phyloP scores from a whole-genome alignment of 1,139 yeast genomes.

The Kodamaea ohmeri region DNA sequence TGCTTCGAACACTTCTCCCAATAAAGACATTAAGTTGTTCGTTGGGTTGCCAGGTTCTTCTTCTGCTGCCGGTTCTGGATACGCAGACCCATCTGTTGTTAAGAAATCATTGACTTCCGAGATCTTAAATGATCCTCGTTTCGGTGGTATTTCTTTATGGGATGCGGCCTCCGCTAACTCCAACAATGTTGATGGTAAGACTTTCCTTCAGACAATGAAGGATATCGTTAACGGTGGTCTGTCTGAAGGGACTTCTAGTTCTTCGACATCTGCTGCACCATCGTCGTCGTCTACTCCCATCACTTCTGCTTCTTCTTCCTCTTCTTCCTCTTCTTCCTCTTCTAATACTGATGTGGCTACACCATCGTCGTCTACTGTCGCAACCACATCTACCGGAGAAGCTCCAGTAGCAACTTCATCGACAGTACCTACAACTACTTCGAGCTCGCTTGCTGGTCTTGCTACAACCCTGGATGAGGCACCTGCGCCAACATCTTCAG shows the following conservation, averaged over 20 bases:
- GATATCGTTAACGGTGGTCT: constrained; percentile 12
- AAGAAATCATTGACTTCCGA: constrained; percentile 23
- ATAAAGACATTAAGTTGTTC: constrained; percentile 59
- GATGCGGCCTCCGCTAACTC: constrained; percentile 59
- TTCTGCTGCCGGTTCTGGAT: constrained; percentile 66
- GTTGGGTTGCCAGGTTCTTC: constrained; percentile 75
- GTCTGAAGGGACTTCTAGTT: constrained; percentile 3
- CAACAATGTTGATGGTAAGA: constrained; percentile 14
- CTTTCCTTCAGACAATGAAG: constrained; percentile 17
- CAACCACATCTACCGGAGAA: constrained; percentile 2
- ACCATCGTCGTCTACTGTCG: constrained; percentile 7
- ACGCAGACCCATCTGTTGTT: constrained; percentile 28
- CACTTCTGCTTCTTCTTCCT: constrained; percentile 7
- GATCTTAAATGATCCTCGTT: constrained; percentile 38
- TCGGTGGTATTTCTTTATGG: constrained; percentile 91
- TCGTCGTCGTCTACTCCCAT: constrained; percentile 6
- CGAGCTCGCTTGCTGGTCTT: constrained; percentile 5
- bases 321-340: constrained; percentile 5
- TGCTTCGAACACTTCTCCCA: constrained; percentile 64
- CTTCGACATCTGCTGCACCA: constrained; percentile 7
- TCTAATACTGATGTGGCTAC: constrained; percentile 7
- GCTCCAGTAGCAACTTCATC: constrained; percentile 1
- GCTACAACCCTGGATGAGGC: constrained; percentile 6
- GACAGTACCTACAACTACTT: constrained; percentile 3
- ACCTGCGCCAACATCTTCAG: constrained; percentile 4